These are phyloP conservation scores for Lachnellula willkommii DNA, from an alignment of 2,329 filamentous ascomycete species.

Conservation along the genomic window DNA sequence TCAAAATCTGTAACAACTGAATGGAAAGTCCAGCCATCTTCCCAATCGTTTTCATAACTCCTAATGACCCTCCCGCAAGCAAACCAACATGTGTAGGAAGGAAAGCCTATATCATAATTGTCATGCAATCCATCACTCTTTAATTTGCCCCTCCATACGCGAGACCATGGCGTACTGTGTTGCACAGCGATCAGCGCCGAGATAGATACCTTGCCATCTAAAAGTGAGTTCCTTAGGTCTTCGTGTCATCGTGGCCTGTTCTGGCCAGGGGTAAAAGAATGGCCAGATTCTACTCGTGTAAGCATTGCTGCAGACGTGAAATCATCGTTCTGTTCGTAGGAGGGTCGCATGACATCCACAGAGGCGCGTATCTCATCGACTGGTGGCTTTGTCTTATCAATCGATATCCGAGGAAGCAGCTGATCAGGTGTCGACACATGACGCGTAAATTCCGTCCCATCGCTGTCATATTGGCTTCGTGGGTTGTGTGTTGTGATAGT, in stretches of 20 bases:
- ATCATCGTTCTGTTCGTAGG: conserved; percentile 82
- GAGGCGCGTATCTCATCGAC: conserved; percentile 81
- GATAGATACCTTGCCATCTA: too few relatives aligned
- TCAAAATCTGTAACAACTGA: too few relatives aligned
- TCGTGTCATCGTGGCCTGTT: conserved; percentile 22
- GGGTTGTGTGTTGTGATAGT: conserved; percentile 74
- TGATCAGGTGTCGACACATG: conserved; percentile 45
- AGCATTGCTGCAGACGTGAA: conserved; percentile 87
- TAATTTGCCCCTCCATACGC: too few relatives aligned
- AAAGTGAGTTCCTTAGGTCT: conserved; percentile 4
- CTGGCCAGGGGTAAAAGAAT: conserved; percentile 30
- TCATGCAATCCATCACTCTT: too few relatives aligned
- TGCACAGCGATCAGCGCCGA: too few relatives aligned
- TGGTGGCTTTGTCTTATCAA: conserved; percentile 66
- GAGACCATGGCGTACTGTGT: too few relatives aligned
- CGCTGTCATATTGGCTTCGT: conserved; percentile 83
- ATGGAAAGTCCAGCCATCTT: too few relatives aligned
- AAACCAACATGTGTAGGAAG: too few relatives aligned
- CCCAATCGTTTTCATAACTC: too few relatives aligned
- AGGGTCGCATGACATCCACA: conserved; percentile 77
- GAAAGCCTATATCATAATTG: too few relatives aligned
- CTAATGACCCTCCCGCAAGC: too few relatives aligned
- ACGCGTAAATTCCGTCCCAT: conserved; percentile 83
- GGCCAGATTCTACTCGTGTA: conserved; percentile 72
- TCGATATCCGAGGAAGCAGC: conserved; percentile 37